phyloP scores from a whole-genome alignment of 1,284 basidiomycete species.

The Sanghuangporus weigelae region DNA sequence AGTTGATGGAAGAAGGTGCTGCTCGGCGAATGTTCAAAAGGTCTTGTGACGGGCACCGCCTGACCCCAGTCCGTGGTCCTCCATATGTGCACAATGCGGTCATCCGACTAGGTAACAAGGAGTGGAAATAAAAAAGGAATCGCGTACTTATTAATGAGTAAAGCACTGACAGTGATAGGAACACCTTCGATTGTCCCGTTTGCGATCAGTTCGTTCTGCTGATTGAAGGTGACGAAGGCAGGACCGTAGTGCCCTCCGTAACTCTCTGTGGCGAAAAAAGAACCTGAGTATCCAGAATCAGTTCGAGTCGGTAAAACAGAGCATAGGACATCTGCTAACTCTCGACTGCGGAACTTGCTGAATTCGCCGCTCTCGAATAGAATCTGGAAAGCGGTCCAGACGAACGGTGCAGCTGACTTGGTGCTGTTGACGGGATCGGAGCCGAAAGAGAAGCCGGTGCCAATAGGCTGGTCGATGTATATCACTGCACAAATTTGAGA shows the following conservation, averaged over 20 bases:
- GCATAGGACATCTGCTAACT: conserved; percentile 32
- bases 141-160: conserved; percentile 37
- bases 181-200: conserved; percentile 32
- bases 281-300: conserved; percentile 35
- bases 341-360: conserved; percentile 48
- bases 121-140: conserved; percentile 24
- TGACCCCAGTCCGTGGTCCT: conserved; percentile 88
- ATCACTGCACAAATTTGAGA: conserved; percentile 41
- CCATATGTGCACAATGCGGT: conserved; percentile 96
- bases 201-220: conserved; percentile 57
- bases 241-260: conserved; percentile 69
- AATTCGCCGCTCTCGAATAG: conserved; percentile 61
- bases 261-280: conserved; percentile 59
- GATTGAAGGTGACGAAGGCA: conserved; percentile 57
- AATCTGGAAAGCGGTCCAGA: conserved; percentile 64
- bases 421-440: conserved; percentile 52
- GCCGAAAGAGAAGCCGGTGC: conserved; percentile 62
- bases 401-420: conserved; percentile 41
- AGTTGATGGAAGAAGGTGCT: conserved; percentile 93
- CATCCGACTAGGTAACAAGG: conserved; percentile 95
- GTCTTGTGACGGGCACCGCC: conserved; percentile 80
- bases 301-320: not conserved
- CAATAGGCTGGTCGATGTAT: conserved; percentile 74
- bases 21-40: conserved; percentile 91
- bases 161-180: conserved; percentile 36